Evolutionary conservation across 306 rosid genomes (phyloP), one percentile per base, ranked within the genome.

Genomic region (Geum urbanum): DNA sequence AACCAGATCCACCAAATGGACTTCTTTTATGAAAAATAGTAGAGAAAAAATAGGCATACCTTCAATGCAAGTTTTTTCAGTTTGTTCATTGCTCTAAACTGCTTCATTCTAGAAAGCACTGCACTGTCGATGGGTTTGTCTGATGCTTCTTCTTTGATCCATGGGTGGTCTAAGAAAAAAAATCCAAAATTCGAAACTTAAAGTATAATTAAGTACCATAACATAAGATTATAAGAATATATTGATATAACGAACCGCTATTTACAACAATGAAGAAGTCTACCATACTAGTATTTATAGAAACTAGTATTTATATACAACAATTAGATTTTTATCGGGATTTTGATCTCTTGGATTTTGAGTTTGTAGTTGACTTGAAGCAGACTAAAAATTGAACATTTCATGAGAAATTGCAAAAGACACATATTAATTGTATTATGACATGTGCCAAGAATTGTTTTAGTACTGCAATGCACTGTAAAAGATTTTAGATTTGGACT

Each of bases 71-170:
- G 95, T 80, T 89, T 86, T 84, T 92, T 92, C 39, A 92, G 87
- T 77, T 92, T 89, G 76, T 92, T 92, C 98, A 92, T 92, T 32
- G 92, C 95, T 82, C 95, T 86, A 77, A 92, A 92, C 76, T 92
- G 98, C 87, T 92, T 92, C 96, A 92, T 83, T 84, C 98, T 83
- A 18, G 98, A 86, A 52, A 90, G 92, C 53, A 92, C 96, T 27
- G 96, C 98, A 56, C 92, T 88, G 80, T 92, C 98, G 43, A 90
- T 92, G 49, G 96, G 96, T 77, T 83, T 90, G 86, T 92, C 96
- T 27, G 96, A 81, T 51, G 98, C 98, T 76, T 82, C 88, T 84
- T 92, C 98, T 83, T 83, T 87, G 47, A 92, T 67, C 98, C 98
- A 92, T 1, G 96, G 98, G 73, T 92, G 98, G 35, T 92, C 98